Base-by-base conservation (phyloP, 1,284 basidiomycete species). In the Trichosporon asahii region DNA sequence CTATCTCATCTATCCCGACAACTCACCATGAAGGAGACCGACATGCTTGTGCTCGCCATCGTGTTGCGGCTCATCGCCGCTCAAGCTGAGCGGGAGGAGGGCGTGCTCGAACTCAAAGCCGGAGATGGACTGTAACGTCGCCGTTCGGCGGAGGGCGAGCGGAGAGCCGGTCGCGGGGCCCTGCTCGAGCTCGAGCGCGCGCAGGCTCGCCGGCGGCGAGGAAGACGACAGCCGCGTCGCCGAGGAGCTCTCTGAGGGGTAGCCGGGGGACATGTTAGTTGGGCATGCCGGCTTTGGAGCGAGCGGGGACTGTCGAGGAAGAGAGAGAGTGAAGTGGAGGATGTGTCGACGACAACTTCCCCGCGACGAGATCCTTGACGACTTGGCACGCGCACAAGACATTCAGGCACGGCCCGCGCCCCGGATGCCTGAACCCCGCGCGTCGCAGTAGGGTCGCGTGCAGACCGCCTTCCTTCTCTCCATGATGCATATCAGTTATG, bases 51-150 rank as follows among this genome's bases (percentile, higher is more conserved):
- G 90, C 60, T 83, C 81, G n/a, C 75, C 73, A 6, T 67, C 85
- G 79, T 66, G 85, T 82, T 15, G 65, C 73, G n/a, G 88, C 55
- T 88, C 73, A 9, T 79, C 90, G 70, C 93, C 81, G 78, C 91
- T 93, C 14, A 89, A 85, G 68, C 88, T 90, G 33, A 94, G 85
- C 0, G 92, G 93, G 23, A 95, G 83, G 73, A 94, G 84, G 72
- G 92, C 89, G 65, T 86, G 86, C 78, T 91, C 88, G 76, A 93
- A 93, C 76, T 92, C 88, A 79, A 93, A 93, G 11, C 90, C 89
- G 23, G 74, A 79, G 9, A 83, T 68, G 57, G 76, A 79, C 1
- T 89, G 86, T 40, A 90, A 82, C n/a, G 91, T 92, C 79, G 89
- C 89, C 0, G 68, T 68, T 23, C 71, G 68, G 18, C 64, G 60